Evolutionary conservation across 1,284 basidiomycete genomes (phyloP).

Genomic region (Irpex rosettiformis): DNA sequence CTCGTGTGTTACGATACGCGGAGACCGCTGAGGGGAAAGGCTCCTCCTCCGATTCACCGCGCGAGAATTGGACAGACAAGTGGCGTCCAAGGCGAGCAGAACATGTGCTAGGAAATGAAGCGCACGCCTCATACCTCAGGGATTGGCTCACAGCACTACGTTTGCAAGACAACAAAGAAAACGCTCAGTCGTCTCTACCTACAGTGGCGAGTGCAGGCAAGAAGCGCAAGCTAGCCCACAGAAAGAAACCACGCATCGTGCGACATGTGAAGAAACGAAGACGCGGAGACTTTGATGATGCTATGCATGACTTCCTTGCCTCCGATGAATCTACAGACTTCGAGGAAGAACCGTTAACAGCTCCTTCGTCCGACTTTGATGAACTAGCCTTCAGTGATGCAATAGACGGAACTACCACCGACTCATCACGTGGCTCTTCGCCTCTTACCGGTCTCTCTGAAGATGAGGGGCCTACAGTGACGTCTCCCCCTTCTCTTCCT

Average conservation of each 20-base stretch:
- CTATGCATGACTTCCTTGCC: slow-evolving; percentile 46
- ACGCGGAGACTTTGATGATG: slow-evolving; percentile 48
- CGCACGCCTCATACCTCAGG: slow-evolving; percentile 69
- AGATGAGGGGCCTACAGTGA: slow-evolving; percentile 8
- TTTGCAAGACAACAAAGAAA: slow-evolving; percentile 45
- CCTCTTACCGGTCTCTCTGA: neutral
- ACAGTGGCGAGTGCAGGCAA: slow-evolving; percentile 9
- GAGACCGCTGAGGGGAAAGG: slow-evolving; percentile 4
- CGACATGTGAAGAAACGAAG: slow-evolving; percentile 26
- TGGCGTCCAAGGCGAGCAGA: slow-evolving; percentile 74
- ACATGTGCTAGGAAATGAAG: slow-evolving; percentile 82
- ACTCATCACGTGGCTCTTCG: slow-evolving; percentile 7
- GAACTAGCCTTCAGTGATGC: slow-evolving; percentile 15
- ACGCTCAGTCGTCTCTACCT: slow-evolving; percentile 3
- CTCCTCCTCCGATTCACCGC: slow-evolving; percentile 11
- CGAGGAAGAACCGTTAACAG: slow-evolving; percentile 34
- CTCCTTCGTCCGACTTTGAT: slow-evolving; percentile 31
- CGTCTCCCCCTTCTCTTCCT: neutral
- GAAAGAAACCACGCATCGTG: slow-evolving; percentile 21
- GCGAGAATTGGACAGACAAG: slow-evolving; percentile 71
- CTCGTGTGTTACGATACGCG: slow-evolving; percentile 34
- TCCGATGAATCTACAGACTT: slow-evolving; percentile 30
- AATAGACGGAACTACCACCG: neutral
- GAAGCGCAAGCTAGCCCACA: slow-evolving; percentile 15
- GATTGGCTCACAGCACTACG: slow-evolving; percentile 79